phyloP scores from a whole-genome alignment of 2,329 filamentous ascomycete species.

The Chaetomium globosum region DNA sequence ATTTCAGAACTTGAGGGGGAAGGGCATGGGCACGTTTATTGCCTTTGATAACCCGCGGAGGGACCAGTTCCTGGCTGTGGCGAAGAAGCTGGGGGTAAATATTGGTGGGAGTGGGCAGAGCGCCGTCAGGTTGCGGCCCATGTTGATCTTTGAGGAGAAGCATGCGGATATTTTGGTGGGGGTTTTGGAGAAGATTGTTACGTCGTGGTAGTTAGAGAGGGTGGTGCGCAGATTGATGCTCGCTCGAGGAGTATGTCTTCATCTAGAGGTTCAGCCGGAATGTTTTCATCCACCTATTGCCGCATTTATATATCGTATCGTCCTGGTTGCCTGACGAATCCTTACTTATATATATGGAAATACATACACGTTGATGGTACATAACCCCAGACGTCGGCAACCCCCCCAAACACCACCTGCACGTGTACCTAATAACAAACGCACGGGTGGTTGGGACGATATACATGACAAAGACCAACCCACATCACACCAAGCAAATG shows the following conservation, averaged over 20 bases:
- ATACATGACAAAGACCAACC: neutral
- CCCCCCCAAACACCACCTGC: too few relatives aligned
- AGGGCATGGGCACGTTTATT: conserved; percentile 88
- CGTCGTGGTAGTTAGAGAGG: conserved; percentile 13
- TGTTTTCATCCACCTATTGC: too few relatives aligned
- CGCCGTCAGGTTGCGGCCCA: conserved; percentile 80
- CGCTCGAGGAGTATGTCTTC: too few relatives aligned
- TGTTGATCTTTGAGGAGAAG: conserved; percentile 89
- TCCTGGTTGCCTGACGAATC: too few relatives aligned
- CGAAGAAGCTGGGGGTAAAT: conserved; percentile 81
- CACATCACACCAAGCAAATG: neutral
- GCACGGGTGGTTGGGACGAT: neutral
- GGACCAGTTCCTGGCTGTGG: conserved; percentile 76
- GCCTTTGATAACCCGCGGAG: conserved; percentile 83
- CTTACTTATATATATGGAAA: too few relatives aligned
- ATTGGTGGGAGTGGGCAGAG: conserved; percentile 78
- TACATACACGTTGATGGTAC: too few relatives aligned
- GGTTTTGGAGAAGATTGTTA: conserved; percentile 71
- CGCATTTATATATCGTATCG: too few relatives aligned
- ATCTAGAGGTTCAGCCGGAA: too few relatives aligned
- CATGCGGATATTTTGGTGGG: conserved; percentile 86
- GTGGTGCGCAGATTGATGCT: too few relatives aligned
- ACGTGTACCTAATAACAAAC: too few relatives aligned
- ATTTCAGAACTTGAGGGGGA: conserved; percentile 81
- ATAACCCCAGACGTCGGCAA: too few relatives aligned